phyloP scores from a whole-genome alignment of 2,329 filamentous ascomycete species.

The Fonsecaea monophora region DNA sequence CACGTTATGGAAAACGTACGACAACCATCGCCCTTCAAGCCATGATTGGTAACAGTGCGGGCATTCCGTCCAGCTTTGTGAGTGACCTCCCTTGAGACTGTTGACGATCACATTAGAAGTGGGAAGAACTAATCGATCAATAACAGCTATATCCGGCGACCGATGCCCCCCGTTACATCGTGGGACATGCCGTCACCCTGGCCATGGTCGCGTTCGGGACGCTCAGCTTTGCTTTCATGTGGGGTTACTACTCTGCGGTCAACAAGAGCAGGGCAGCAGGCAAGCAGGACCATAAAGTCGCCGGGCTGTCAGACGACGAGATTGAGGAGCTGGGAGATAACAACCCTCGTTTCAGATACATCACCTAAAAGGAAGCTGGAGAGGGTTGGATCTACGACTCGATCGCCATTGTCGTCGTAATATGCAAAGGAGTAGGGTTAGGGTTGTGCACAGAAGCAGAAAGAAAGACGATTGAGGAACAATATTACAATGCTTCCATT shows the following conservation, averaged over 20 bases:
- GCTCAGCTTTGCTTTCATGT: slow-evolving; percentile 61
- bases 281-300: slow-evolving; percentile 49
- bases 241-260: slow-evolving; percentile 57
- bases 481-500: too few relatives aligned
- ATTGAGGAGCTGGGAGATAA: slow-evolving; percentile 52
- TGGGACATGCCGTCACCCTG: slow-evolving; percentile 12
- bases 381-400: too few relatives aligned
- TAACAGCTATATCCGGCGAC: slow-evolving; percentile 15
- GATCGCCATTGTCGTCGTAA: too few relatives aligned
- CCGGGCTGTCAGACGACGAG: slow-evolving; percentile 49
- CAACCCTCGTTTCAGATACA: slow-evolving; percentile 41
- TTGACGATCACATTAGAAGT: not conserved
- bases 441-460: too few relatives aligned
- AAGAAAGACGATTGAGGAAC: too few relatives aligned
- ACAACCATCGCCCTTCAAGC: slow-evolving; percentile 73
- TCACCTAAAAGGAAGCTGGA: not conserved
- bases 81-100: not conserved
- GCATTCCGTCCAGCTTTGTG: slow-evolving; percentile 73
- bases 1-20: slow-evolving; percentile 76
- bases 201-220: slow-evolving; percentile 58
- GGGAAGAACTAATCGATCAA: too few relatives aligned
- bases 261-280: slow-evolving; percentile 51
- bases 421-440: too few relatives aligned
- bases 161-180: slow-evolving; percentile 5
- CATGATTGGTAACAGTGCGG: slow-evolving; percentile 71